Conservation (phyloP, 2,329 filamentous ascomycete genomes). For the Aspergillus calidoustus region DNA sequence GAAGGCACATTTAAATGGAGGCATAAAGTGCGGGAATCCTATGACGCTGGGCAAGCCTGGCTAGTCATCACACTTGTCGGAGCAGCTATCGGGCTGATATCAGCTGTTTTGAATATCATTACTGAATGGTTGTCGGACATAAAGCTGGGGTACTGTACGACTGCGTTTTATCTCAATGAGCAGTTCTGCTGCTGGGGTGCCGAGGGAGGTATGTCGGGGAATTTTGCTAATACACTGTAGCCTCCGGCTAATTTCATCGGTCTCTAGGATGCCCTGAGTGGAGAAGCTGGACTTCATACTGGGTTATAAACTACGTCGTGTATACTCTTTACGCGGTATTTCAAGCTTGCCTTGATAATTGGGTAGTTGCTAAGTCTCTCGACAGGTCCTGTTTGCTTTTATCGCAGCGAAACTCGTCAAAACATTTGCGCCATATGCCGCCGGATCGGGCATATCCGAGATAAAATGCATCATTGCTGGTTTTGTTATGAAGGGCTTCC, state of each 20-base stretch:
- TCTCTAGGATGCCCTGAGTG: conserved; percentile 77
- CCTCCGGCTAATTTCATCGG: conserved; percentile 3
- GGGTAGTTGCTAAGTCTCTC: background rate
- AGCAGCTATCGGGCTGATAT: conserved; percentile 89
- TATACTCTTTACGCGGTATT: conserved; percentile 84
- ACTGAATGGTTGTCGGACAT: conserved; percentile 97
- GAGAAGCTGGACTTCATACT: conserved; percentile 83
- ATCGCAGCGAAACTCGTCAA: conserved; percentile 84
- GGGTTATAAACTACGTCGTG: conserved; percentile 78
- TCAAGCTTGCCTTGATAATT: conserved; percentile 14
- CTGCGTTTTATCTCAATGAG: conserved; percentile 96
- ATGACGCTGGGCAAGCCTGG: conserved; percentile 97
- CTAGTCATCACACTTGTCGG: conserved; percentile 94
- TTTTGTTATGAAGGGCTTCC: conserved; percentile 98
- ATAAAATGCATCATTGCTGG: conserved; percentile 99
- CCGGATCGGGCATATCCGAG: conserved; percentile 94
- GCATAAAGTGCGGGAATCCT: conserved; percentile 79
- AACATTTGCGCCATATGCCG: conserved; percentile 91
- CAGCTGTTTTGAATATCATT: conserved; percentile 89
- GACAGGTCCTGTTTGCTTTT: conserved; percentile 75
- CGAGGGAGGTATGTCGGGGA: conserved; percentile 67
- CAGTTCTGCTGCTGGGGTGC: conserved; percentile 98
- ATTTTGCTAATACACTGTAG: background rate
- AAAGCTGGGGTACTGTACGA: conserved; percentile 94
- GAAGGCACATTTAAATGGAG: conserved; percentile 76